Evolutionary conservation across 805 yeast genomes (phyloP).

Genomic region (Ogataea populi-albae): DNA sequence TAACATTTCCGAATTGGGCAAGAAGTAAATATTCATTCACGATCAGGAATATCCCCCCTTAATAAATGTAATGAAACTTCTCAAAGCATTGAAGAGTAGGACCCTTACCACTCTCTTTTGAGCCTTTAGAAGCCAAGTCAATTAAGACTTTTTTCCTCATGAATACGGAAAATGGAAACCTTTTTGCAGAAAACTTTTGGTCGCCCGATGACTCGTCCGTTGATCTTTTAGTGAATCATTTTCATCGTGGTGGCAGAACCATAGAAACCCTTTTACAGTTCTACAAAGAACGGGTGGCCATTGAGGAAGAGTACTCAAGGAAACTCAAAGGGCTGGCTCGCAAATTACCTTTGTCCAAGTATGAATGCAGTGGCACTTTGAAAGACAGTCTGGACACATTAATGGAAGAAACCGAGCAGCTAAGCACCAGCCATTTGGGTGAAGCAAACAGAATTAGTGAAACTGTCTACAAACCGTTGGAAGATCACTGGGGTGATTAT

Average conservation of each 20-base stretch:
- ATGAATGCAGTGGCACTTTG: constrained; percentile 56
- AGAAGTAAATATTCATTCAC: constrained; percentile 7
- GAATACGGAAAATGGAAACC: constrained; percentile 11
- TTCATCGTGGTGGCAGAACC: constrained; percentile 59
- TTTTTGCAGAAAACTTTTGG: constrained; percentile 37
- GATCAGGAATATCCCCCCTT: too few relatives aligned
- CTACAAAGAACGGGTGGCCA: constrained; percentile 53
- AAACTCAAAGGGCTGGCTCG: constrained; percentile 50
- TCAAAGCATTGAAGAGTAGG: too few relatives aligned
- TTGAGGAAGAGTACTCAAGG: constrained; percentile 73
- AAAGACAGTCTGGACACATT: constrained; percentile 59
- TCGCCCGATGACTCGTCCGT: constrained; percentile 62
- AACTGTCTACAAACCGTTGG: constrained; percentile 51
- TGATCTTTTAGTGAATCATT: constrained; percentile 48
- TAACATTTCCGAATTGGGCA: constrained; percentile 6
- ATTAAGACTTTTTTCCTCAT: too few relatives aligned
- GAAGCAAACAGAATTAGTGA: constrained; percentile 48
- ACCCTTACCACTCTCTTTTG: too few relatives aligned
- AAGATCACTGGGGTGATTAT: constrained; percentile 48
- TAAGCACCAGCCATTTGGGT: constrained; percentile 54
- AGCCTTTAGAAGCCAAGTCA: too few relatives aligned
- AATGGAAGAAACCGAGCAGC: constrained; percentile 53
- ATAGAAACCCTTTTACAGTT: constrained; percentile 47
- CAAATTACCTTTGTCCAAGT: constrained; percentile 23
- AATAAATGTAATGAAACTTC: too few relatives aligned